Evolutionary conservation across 1,284 basidiomycete genomes (phyloP).

Genomic region (Exsudoporus floridanus): DNA sequence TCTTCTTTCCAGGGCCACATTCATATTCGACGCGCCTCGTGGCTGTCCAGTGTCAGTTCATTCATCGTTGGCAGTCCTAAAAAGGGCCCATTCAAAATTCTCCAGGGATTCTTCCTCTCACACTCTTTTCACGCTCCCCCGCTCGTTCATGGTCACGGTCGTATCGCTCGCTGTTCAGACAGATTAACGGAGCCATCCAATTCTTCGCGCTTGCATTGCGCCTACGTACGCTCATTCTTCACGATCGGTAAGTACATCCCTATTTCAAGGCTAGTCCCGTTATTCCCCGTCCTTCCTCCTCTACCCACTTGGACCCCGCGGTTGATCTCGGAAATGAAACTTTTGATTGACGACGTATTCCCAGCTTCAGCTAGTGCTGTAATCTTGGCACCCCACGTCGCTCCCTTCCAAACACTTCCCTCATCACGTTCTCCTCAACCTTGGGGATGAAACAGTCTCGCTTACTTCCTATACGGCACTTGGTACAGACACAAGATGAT

Average conservation of each 20-base stretch:
- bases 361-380: conserved; percentile 17
- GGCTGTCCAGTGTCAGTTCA: conserved; percentile 1
- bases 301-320: background rate
- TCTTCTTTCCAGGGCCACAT: conserved; percentile 12
- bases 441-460: conserved; percentile 27
- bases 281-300: conserved; percentile 4
- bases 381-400: conserved; percentile 3
- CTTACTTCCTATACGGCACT: conserved; percentile 26
- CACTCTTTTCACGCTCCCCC: conserved; percentile 2
- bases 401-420: conserved; percentile 11
- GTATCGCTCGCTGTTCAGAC: conserved; percentile 3
- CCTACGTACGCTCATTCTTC: conserved; percentile 14
- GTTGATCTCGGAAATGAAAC: conserved; percentile 20
- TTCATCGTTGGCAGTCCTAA: conserved; percentile 1
- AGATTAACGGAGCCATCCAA: background rate
- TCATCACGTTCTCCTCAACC: conserved; percentile 15
- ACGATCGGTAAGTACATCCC: conserved; percentile 28
- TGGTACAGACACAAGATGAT: conserved; percentile 28
- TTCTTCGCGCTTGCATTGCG: background rate
- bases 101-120: conserved; percentile 2
- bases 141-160: conserved; percentile 22
- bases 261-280: conserved; percentile 1
- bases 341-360: conserved; percentile 18
- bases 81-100: conserved; percentile 4
- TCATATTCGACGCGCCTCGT: conserved; percentile 14